Evolutionary conservation across 768 basidiomycete genomes (phyloP), one percentile per base, ranked within the genome.

Genomic region (Mycena belliarum): DNA sequence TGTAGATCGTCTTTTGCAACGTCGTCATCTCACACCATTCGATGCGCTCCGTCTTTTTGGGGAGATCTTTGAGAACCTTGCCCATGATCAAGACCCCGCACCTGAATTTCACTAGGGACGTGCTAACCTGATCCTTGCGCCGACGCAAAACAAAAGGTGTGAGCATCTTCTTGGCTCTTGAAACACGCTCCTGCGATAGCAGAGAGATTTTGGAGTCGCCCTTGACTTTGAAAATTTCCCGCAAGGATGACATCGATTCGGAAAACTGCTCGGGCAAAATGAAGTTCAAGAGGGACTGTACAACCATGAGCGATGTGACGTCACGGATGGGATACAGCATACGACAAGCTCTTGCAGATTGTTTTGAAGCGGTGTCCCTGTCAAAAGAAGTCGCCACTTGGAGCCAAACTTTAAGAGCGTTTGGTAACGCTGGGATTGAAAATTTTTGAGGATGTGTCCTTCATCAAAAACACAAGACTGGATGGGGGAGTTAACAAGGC

Each of bases 161-260:
- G 91, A 99, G 94, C 95, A 99, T 98, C 71, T 93, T 94, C 76
- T 98, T 96, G 7, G 97, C 97, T 60, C 95, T 78, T 20, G 92
- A 93, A 23, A 98, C 91, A 48, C 97, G 90, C 69, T 95, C 90
- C 68, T 93, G 89, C 5, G 96, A 92, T 24, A 98, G 86, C 23
- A 98, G 72, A 25, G 91, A 89, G 48, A 91, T 84, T 57, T 91
- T 91, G 14, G 91, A 88, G 66, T 95, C 92, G n/a, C 93, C 92
- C 62, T 92, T 93, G 35, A 93, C 92, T 72, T 97, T 98, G 83
- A 99, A 99, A 63, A 99, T 96, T 8, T 95, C 89, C 15, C 94
- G 86, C 18, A 99, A 78, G 6, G 88, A 85, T 25, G 85, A 86
- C 68, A 94, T 78, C 7, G 90, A 82, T 35, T 82, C 85, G 21